These are phyloP conservation scores for Fimicolochytrium jonesii DNA, from an alignment of 192 early-diverging fungal genomes.

Conservation along the genomic window DNA sequence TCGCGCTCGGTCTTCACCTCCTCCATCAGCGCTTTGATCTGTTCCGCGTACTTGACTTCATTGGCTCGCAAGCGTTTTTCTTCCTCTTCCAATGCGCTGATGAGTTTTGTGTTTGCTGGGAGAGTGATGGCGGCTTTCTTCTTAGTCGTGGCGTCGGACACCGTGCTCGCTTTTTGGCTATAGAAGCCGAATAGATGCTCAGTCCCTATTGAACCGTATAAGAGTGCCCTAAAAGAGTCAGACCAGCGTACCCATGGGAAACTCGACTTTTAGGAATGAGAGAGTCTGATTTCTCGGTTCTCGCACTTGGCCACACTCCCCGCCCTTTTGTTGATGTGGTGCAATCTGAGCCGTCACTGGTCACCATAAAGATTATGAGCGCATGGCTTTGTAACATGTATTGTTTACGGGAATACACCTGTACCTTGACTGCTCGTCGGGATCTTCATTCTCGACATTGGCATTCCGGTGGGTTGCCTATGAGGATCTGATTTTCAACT, in stretches of 20 bases:
- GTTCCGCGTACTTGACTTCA: constrained; percentile 26
- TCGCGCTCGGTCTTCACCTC: constrained; percentile 11
- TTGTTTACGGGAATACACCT: too few relatives aligned
- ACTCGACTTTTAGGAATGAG: neutral
- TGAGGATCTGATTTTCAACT: neutral
- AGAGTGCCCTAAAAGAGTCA: neutral
- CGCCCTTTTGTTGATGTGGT: neutral
- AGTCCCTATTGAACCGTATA: neutral
- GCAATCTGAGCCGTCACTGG: neutral
- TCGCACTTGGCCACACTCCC: neutral
- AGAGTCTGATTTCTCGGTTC: neutral
- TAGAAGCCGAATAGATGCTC: neutral
- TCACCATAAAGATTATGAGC: neutral
- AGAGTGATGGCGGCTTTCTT: neutral
- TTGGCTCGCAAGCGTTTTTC: constrained; percentile 24
- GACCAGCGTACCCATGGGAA: neutral
- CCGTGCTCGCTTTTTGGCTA: neutral
- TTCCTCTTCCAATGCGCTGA: constrained; percentile 36
- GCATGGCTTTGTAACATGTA: neutral
- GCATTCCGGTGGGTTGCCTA: neutral
- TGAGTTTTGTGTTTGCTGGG: constrained; percentile 27
- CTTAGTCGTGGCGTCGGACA: neutral
- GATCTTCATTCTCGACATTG: neutral
- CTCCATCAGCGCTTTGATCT: constrained; percentile 31
- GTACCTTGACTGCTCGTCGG: neutral